phyloP scores from a whole-genome alignment of 2,329 filamentous ascomycete species.

The Trichoderma sp. region DNA sequence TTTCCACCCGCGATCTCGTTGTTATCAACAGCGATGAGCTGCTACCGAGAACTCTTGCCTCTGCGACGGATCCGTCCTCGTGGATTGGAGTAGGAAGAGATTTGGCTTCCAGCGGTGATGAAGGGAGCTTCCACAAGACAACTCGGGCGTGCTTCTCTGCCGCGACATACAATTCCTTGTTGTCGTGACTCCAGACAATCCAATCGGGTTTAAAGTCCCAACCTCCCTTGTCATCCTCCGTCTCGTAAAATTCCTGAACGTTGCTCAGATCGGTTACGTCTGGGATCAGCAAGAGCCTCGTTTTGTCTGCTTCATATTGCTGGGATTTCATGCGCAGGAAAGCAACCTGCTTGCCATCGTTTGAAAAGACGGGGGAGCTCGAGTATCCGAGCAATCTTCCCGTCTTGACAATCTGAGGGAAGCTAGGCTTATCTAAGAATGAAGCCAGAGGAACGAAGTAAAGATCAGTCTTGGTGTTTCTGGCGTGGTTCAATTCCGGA shows the following conservation, averaged over 20 bases:
- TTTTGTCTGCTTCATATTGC: conserved; percentile 77
- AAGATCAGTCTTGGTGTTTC: conserved; percentile 79
- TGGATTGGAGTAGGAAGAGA: conserved; percentile 53
- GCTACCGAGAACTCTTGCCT: conserved; percentile 54
- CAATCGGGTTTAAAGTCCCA: conserved; percentile 62
- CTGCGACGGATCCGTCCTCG: conserved; percentile 54
- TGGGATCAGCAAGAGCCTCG: conserved; percentile 64
- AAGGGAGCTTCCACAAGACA: conserved; percentile 63
- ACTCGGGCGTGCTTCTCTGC: conserved; percentile 69
- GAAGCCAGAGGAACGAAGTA: conserved; percentile 69
- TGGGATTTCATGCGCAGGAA: conserved; percentile 77
- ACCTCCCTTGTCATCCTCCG: conserved; percentile 61
- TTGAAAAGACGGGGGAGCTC: conserved; percentile 70
- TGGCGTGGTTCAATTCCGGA: conserved; percentile 67
- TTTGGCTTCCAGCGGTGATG: conserved; percentile 51
- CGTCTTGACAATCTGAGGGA: conserved; percentile 54
- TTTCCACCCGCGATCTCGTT: conserved; percentile 70
- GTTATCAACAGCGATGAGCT: conserved; percentile 60
- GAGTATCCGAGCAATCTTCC: conserved; percentile 65
- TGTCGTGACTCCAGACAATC: conserved; percentile 59
- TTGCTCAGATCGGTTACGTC: conserved; percentile 59
- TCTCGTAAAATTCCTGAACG: conserved; percentile 63
- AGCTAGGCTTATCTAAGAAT: conserved; percentile 57
- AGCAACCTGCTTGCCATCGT: conserved; percentile 67
- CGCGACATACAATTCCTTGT: conserved; percentile 67